These are phyloP conservation scores for Trichoderma sp. DNA, from an alignment of 2,329 filamentous ascomycete species.

Conservation along the genomic window DNA sequence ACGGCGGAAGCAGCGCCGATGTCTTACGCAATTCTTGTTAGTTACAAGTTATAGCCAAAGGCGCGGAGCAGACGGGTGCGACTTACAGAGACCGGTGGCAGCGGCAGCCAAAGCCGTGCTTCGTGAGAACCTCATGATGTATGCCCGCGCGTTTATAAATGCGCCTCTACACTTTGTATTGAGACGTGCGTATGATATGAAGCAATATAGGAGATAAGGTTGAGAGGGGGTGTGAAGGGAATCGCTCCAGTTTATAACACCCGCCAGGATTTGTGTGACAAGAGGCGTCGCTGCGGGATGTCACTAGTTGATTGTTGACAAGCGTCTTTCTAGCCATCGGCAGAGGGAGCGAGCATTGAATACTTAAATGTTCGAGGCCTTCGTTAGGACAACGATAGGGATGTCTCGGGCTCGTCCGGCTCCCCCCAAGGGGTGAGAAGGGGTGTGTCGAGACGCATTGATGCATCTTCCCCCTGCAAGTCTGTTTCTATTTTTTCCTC, in stretches of 20 bases:
- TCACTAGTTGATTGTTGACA: background rate
- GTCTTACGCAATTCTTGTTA: constrained; percentile 22
- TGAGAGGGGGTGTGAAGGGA: background rate
- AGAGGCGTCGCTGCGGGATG: background rate
- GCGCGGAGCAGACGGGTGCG: background rate
- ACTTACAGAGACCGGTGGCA: constrained; percentile 23
- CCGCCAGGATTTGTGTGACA: background rate
- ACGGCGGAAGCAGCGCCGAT: constrained; percentile 25
- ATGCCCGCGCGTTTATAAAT: background rate
- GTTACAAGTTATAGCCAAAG: background rate
- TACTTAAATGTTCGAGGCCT: background rate
- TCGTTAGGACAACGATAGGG: background rate
- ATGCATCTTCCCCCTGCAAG: constrained; percentile 4
- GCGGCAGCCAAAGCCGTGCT: constrained; percentile 17
- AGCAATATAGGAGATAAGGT: background rate
- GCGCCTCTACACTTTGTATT: background rate
- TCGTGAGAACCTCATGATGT: constrained; percentile 19
- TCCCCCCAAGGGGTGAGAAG: background rate
- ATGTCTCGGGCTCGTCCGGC: background rate
- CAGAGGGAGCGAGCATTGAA: background rate
- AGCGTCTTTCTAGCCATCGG: background rate
- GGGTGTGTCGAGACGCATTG: background rate
- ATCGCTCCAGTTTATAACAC: background rate
- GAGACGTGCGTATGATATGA: background rate
- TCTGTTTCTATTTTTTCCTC: constrained; percentile 11